Conservation (phyloP, 2,329 filamentous ascomycete species). For the Exophiala oligosperma region DNA sequence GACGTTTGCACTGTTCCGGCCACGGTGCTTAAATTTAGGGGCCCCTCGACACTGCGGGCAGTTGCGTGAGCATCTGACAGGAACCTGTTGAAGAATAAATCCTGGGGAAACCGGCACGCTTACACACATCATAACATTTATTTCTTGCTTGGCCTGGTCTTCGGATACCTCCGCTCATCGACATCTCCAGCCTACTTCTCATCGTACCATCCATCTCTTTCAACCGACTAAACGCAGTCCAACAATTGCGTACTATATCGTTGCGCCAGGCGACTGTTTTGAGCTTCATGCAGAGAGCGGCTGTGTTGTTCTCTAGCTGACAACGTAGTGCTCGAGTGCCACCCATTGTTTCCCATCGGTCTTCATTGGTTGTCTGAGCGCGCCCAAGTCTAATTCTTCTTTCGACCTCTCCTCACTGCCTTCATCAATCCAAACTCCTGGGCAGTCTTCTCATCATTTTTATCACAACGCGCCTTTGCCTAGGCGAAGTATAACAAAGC, state of each 20-base stretch:
- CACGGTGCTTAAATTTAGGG: too few relatives aligned
- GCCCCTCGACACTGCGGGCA: neutral
- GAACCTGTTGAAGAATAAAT: neutral
- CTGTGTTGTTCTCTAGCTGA: neutral
- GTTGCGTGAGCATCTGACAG: neutral
- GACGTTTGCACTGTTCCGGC: too few relatives aligned
- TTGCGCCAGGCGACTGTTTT: neutral
- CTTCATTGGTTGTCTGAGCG: neutral
- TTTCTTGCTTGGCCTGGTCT: neutral
- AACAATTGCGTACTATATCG: neutral
- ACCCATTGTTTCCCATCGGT: neutral
- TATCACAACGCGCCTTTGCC: too few relatives aligned
- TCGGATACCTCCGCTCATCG: conserved; percentile 16
- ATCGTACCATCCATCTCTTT: conserved; percentile 1
- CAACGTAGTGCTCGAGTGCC: neutral
- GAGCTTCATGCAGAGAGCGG: neutral
- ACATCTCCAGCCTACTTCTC: conserved; percentile 1
- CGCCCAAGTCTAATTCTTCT: neutral
- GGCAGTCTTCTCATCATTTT: too few relatives aligned
- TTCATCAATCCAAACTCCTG: neutral
- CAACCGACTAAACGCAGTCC: neutral
- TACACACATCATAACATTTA: neutral
- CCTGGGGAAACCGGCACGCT: conserved; percentile 1
- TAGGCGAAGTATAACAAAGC: too few relatives aligned
- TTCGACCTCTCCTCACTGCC: neutral